A percentile compares a stretch with the other conserved stretches of the same genome.
phyloP scores from a whole-genome alignment of 176 grass and related monocot genomes.

The Carex scoparia region DNA sequence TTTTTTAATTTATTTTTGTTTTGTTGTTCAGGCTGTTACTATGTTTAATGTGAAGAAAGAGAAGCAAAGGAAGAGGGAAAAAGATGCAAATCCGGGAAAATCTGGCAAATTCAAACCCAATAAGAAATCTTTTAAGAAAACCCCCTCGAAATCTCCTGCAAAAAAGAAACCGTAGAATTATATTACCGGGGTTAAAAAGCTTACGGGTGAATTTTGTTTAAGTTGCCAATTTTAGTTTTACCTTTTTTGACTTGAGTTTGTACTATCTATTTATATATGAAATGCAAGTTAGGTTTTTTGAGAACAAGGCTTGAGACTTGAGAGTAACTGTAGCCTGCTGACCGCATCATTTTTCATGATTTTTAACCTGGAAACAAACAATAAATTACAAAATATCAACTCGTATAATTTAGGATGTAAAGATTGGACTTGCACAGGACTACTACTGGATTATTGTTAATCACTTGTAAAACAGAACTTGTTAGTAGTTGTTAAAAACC shows the following conservation, averaged over 20 bases:
- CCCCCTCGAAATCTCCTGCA: conserved; percentile 26
- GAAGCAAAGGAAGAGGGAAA: conserved; percentile 59
- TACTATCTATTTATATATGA: conserved; percentile 18
- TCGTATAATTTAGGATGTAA: too few species aligned
- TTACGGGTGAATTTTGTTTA: not conserved
- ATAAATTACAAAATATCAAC: too few species aligned
- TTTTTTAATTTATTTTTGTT: not conserved
- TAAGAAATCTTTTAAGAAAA: conserved; percentile 60
- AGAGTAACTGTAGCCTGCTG: not conserved
- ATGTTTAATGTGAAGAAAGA: conserved; percentile 86
- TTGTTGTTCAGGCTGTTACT: conserved; percentile 58
- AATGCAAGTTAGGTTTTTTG: not conserved
- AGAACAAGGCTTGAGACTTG: not conserved
- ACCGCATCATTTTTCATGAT: not conserved
- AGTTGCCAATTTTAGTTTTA: not conserved
- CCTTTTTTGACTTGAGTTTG: not conserved
- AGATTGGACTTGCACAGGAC: too few species aligned
- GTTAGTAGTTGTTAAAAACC: too few species aligned
- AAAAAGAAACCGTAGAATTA: conserved; percentile 34
- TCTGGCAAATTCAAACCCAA: conserved; percentile 51
- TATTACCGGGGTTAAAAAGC: not conserved
- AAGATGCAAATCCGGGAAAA: conserved; percentile 18
- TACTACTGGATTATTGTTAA: too few species aligned
- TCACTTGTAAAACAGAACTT: too few species aligned
- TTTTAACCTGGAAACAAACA: not conserved